Conservation (phyloP, 305 asterid genomes). For the Fraxinus platypoda region DNA sequence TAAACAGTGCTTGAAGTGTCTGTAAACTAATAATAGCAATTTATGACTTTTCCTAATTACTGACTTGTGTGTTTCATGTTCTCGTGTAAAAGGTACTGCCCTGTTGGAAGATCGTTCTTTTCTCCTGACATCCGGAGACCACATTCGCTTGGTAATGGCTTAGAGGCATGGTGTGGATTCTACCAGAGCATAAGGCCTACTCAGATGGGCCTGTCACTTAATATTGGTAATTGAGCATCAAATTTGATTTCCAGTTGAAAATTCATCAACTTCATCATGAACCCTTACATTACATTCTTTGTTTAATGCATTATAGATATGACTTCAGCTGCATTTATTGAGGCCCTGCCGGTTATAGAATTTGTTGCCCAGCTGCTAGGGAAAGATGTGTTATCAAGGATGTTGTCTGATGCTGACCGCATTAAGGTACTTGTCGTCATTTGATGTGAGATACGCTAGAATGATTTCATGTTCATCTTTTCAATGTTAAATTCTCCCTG, state of each 20-base stretch:
- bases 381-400: constrained; percentile 81
- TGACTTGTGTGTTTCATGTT: background rate
- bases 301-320: constrained; percentile 54
- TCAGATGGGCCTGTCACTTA: constrained; percentile 97
- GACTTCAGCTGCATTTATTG: constrained; percentile 98
- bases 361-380: constrained; percentile 87
- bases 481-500: background rate
- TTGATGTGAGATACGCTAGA: background rate
- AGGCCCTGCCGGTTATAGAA: constrained; percentile 95
- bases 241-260: background rate
- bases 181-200: constrained; percentile 98
- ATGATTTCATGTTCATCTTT: constrained; percentile 1
- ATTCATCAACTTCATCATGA: background rate
- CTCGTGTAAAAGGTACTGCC: constrained; percentile 61
- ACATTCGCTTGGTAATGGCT: constrained; percentile 87
- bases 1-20: background rate
- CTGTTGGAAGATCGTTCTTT: constrained; percentile 91
- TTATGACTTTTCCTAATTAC: background rate
- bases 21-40: background rate
- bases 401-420: constrained; percentile 88
- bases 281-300: constrained; percentile 8
- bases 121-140: constrained; percentile 85
- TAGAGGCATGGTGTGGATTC: constrained; percentile 99
- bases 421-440: constrained; percentile 52
- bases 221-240: constrained; percentile 56